Conservation (phyloP, 2,329 filamentous ascomycete species). For the Penicillium vulpinum region DNA sequence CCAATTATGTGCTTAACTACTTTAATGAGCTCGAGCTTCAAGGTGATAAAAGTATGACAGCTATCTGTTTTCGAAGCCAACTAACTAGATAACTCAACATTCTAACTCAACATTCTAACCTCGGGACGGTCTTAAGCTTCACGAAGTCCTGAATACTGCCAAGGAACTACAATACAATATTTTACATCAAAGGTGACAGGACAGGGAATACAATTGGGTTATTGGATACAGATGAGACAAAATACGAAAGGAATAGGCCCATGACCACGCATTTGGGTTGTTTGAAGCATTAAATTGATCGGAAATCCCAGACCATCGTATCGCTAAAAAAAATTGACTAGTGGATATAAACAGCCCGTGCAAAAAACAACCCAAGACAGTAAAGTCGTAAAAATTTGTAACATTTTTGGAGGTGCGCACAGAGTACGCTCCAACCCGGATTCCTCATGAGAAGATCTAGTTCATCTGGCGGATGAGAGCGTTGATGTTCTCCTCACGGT, state of each 20-base stretch:
- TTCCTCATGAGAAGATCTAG: slow-evolving; percentile 53
- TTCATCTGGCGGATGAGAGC: slow-evolving; percentile 97
- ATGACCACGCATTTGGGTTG: slow-evolving; percentile 30
- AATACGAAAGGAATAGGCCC: background rate
- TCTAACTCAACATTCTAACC: background rate
- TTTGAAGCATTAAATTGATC: slow-evolving; percentile 38
- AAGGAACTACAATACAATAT: background rate
- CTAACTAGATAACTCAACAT: background rate
- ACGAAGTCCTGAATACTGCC: background rate
- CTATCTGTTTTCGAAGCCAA: background rate
- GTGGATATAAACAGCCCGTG: slow-evolving; percentile 33
- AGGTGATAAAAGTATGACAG: background rate
- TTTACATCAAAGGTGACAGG: too few relatives aligned
- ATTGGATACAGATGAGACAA: background rate
- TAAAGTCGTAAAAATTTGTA: slow-evolving; percentile 22
- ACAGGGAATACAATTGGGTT: too few relatives aligned
- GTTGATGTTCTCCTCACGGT: slow-evolving; percentile 99
- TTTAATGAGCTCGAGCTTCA: background rate
- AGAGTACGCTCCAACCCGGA: slow-evolving; percentile 1
- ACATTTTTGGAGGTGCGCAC: slow-evolving; percentile 17
- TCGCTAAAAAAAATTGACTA: slow-evolving; percentile 31
- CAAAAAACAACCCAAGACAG: slow-evolving; percentile 37
- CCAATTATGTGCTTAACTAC: background rate
- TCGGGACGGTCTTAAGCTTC: background rate
- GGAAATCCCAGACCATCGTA: slow-evolving; percentile 37